A percentile compares a stretch with the other conserved stretches of the same genome.
Conservation (phyloP, 805 yeast species). For the Isabelozyma gotoi region DNA sequence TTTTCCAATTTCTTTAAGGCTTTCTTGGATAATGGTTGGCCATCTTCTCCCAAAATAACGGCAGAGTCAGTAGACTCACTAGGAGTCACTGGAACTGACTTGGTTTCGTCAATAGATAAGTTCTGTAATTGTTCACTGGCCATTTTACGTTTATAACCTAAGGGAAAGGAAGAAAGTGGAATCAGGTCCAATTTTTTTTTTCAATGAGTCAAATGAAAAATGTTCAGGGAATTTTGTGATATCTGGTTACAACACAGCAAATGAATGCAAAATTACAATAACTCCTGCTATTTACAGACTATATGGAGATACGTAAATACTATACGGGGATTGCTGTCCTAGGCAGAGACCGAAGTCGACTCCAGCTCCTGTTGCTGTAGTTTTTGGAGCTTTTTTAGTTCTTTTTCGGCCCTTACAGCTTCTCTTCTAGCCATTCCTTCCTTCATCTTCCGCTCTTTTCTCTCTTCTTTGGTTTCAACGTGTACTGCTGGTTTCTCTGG, state of each 20-base stretch:
- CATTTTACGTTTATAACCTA: constrained; percentile 17
- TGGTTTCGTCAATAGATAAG: constrained; percentile 16
- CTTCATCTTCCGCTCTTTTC: constrained; percentile 50
- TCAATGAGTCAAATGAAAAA: neutral
- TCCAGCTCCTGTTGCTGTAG: constrained; percentile 1
- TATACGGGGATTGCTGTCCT: neutral
- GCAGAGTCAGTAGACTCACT: constrained; percentile 18
- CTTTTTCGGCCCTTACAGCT: constrained; percentile 28
- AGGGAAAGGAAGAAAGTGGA: neutral
- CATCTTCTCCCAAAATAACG: constrained; percentile 61
- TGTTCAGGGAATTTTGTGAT: neutral
- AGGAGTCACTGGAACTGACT: constrained; percentile 7
- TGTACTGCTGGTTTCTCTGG: constrained; percentile 4
- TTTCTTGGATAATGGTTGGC: constrained; percentile 87
- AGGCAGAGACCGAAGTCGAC: neutral
- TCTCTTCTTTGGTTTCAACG: constrained; percentile 55
- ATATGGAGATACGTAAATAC: neutral
- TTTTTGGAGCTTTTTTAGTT: constrained; percentile 10
- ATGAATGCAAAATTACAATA: neutral
- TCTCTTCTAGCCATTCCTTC: constrained; percentile 49
- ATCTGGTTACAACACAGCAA: neutral
- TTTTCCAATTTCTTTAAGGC: constrained; percentile 94
- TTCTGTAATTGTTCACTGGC: constrained; percentile 22
- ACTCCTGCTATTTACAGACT: neutral
- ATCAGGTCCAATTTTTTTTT: neutral